Evolutionary conservation across 768 basidiomycete genomes (phyloP), one percentile per base, ranked within the genome.

Genomic region (Albatrellus ellisii): DNA sequence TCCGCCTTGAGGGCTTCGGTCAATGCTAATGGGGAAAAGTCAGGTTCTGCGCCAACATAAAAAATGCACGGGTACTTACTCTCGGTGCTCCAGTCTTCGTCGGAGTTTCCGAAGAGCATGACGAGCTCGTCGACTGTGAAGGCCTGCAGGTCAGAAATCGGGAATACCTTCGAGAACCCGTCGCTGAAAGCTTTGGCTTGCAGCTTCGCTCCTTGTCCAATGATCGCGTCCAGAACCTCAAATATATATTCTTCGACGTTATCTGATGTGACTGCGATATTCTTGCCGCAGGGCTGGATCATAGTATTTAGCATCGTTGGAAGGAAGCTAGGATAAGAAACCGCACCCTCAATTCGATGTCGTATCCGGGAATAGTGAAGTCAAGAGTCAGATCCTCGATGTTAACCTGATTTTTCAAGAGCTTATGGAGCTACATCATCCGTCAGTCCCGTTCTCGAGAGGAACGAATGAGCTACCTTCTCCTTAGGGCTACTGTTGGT

Each of bases 131-230:
- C 88, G 4, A 88, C 73, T 27, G 92, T 83, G 63, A 99, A 99
- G 5, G 88, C 85, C 51, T 83, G 77, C 24, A 99, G 65, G 54
- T 99, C 92, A 21, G 70, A 65, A 35, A 98, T 78, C 4, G 94
- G 87, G 71, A 99, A 98, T 24, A 98, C 91, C 57, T 91, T 89
- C 1, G 88, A 90, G 61, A 94, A 94, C 1, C 90, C 94, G 48
- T 91, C 86, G 49, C 79, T 72, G 77, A 99, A 97, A 2, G 91
- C 89, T 54, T 82, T 77, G 6, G 84, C 83, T 61, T 95, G 91
- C 1, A 73, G 62, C 40, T 70, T 65, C 15, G 80, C 72, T 2
- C 92, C 91, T 39, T 75, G 74, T 1, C 86, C 85, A 10, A 99
- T 71, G 42, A 94, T 87, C 21, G 81, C 79, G 45, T 98, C 85